A percentile compares a stretch with the other conserved stretches of the same genome.
phyloP scores from a whole-genome alignment of 495 filamentous ascomycete genomes.

The Trichocladium antarcticum region DNA sequence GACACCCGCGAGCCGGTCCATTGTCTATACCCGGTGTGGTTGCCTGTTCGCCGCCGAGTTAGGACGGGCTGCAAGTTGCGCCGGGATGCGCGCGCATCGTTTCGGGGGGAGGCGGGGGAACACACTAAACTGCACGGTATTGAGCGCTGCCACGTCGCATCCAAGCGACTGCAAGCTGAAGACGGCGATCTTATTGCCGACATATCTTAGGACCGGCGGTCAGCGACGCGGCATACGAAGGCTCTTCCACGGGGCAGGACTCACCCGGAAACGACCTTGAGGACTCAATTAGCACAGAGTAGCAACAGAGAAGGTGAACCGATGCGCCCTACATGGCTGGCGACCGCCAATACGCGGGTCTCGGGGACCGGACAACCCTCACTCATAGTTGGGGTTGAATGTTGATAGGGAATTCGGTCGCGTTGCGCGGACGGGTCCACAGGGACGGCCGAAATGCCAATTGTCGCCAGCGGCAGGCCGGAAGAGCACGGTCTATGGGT shows the following conservation, averaged over 20 bases:
- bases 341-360: conserved; percentile 80
- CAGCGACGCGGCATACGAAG: background rate
- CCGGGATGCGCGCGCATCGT: background rate
- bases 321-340: conserved; percentile 77
- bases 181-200: conserved; percentile 90
- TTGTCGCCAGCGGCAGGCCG: conserved; percentile 1
- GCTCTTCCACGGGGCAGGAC: conserved; percentile 15
- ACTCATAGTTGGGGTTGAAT: conserved; percentile 14
- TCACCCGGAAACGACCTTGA: conserved; percentile 70
- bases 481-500: conserved; percentile 6
- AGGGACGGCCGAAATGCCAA: background rate
- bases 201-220: conserved; percentile 52
- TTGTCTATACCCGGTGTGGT: conserved; percentile 84
- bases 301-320: conserved; percentile 1
- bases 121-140: conserved; percentile 90
- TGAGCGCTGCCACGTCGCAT: conserved; percentile 83
- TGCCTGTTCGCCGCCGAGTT: conserved; percentile 46
- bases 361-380: conserved; percentile 56
- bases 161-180: conserved; percentile 88
- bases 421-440: background rate
- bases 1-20: conserved; percentile 71
- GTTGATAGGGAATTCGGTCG: conserved; percentile 12
- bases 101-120: conserved; percentile 2
- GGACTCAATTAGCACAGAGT: conserved; percentile 24
- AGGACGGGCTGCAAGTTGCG: background rate